phyloP scores from a whole-genome alignment of 305 asterid genomes.

The Stenogyne calaminthoides region DNA sequence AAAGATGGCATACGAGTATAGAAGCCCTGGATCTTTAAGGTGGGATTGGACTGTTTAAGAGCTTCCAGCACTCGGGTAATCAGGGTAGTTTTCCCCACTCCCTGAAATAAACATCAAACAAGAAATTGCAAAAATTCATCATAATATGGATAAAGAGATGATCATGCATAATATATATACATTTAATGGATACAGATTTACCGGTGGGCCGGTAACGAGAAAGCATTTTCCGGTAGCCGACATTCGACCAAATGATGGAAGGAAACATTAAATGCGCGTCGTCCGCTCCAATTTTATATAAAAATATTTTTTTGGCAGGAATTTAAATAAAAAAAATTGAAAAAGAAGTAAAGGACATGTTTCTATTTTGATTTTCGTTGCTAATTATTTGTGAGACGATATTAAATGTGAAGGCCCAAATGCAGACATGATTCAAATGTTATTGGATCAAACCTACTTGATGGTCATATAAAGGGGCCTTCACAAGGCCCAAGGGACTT shows the following conservation, averaged over 20 bases:
- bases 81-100: constrained; percentile 80
- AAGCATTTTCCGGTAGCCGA: constrained; percentile 67
- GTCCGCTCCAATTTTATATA: no score
- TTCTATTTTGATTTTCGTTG: no score
- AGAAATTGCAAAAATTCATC: not conserved
- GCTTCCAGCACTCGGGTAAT: constrained; percentile 63
- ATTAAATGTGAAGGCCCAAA: no score
- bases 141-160: not conserved
- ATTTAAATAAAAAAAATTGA: no score
- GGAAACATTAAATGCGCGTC: no score
- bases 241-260: constrained; percentile 32
- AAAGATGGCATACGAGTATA: constrained; percentile 59
- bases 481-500: no score
- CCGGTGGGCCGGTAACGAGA: constrained; percentile 78
- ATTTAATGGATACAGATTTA: constrained; percentile 18
- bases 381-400: no score
- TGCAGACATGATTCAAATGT: no score
- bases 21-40: constrained; percentile 74
- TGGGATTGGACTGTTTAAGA: constrained; percentile 56
- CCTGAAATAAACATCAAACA: constrained; percentile 42
- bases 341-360: no score
- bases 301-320: no score
- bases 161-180: not conserved
- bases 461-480: no score
- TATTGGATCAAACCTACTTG: no score